Evolutionary conservation across 1,284 basidiomycete species (phyloP).

Genomic region (Thecaphora frezii): DNA sequence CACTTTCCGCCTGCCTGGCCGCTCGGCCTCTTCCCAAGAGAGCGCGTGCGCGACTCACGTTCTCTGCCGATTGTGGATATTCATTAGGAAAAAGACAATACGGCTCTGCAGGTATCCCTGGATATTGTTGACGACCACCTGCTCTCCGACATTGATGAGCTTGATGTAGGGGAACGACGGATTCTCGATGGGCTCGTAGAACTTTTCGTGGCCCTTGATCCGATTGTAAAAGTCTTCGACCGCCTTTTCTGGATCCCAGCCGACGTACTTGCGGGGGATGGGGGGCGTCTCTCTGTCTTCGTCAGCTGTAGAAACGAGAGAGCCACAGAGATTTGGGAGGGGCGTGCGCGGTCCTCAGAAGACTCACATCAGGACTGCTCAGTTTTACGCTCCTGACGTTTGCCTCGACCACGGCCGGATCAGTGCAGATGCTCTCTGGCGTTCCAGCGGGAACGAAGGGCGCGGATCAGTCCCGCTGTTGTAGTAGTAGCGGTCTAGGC

Average conservation of each 20-base stretch:
- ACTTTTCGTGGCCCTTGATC: conserved; percentile 82
- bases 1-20: no score
- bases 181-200: conserved; percentile 81
- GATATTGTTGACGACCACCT: conserved; percentile 69
- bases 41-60: conserved; percentile 67
- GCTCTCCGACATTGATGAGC: conserved; percentile 81
- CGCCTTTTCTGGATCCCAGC: conserved; percentile 88
- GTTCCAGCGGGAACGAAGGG: not conserved
- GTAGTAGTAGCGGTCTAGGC: no score
- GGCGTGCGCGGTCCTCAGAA: no score
- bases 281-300: no score
- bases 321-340: no score
- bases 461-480: no score
- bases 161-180: conserved; percentile 84
- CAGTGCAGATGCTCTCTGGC: conserved; percentile 64
- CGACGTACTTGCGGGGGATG: conserved; percentile 79
- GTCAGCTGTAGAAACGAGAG: no score
- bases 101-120: conserved; percentile 82
- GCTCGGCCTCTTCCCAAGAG: no score
- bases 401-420: conserved; percentile 80
- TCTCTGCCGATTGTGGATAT: conserved; percentile 87
- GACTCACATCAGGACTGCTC: conserved; percentile 86
- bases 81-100: conserved; percentile 96
- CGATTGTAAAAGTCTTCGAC: conserved; percentile 86
- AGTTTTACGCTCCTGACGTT: conserved; percentile 98